These are phyloP conservation scores for Aureobasidium pullulans DNA, from an alignment of 2,329 filamentous ascomycete species.

Conservation along the genomic window DNA sequence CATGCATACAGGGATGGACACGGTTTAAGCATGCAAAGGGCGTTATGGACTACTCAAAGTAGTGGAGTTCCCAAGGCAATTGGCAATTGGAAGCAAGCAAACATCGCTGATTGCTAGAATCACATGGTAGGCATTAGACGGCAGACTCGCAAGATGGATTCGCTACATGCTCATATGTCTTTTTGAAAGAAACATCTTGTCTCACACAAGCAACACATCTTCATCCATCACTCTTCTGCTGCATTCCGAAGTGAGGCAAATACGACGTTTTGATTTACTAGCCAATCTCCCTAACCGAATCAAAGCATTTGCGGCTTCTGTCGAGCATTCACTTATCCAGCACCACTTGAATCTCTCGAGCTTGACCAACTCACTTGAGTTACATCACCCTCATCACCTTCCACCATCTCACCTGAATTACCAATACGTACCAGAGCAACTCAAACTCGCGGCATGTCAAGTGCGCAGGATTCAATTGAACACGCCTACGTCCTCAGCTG, in stretches of 20 bases:
- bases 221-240: background rate
- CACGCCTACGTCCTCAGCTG: background rate
- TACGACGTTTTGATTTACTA: background rate
- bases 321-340: background rate
- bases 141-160: background rate
- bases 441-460: background rate
- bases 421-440: background rate
- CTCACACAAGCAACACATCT: background rate
- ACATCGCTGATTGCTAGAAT: background rate
- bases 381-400: background rate
- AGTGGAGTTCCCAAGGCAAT: background rate
- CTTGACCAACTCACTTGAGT: no score
- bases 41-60: background rate
- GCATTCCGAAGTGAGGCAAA: background rate
- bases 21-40: background rate
- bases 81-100: background rate
- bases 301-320: background rate
- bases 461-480: background rate
- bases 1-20: background rate
- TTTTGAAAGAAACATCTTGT: background rate
- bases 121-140: slow-evolving; percentile 1
- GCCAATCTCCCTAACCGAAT: background rate
- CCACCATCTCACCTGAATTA: background rate
- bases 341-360: background rate
- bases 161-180: background rate